These are phyloP conservation scores for Cyberlindnera mississippiensis DNA, from an alignment of 805 yeast genomes.

Conservation along the genomic window DNA sequence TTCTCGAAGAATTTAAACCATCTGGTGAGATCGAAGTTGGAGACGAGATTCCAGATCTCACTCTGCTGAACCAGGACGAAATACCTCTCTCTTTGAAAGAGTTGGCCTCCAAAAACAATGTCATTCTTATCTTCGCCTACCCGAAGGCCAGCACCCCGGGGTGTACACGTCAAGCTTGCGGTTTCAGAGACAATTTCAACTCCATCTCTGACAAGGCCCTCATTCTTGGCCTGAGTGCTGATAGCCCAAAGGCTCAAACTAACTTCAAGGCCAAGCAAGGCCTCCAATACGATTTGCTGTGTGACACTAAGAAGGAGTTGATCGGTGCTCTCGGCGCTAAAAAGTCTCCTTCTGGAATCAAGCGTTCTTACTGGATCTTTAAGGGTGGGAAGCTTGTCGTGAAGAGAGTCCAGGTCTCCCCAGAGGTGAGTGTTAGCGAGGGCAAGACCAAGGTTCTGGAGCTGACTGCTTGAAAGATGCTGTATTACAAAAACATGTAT, in stretches of 20 bases:
- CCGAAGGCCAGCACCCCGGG: conserved; percentile 96
- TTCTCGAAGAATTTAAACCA: neutral
- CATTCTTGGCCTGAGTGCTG: conserved; percentile 82
- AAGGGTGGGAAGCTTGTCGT: conserved; percentile 61
- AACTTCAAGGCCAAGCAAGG: conserved; percentile 68
- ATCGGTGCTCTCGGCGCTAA: conserved; percentile 79
- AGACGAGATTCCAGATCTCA: conserved; percentile 61
- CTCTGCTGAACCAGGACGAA: conserved; percentile 67
- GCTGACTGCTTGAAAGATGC: conserved; percentile 25
- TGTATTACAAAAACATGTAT: too few species aligned
- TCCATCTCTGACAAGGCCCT: conserved; percentile 50
- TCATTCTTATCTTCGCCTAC: conserved; percentile 66
- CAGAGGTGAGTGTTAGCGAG: conserved; percentile 54
- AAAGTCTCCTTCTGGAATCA: conserved; percentile 70
- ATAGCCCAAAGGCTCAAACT: conserved; percentile 73
- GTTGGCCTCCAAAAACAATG: conserved; percentile 36
- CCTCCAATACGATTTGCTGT: conserved; percentile 67
- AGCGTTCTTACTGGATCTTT: conserved; percentile 91
- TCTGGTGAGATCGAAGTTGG: conserved; percentile 43
- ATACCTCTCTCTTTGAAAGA: conserved; percentile 48
- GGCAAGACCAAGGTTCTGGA: conserved; percentile 54
- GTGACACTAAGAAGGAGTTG: conserved; percentile 70
- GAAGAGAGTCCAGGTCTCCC: conserved; percentile 39
- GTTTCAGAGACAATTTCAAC: conserved; percentile 67
- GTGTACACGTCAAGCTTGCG: conserved; percentile 92